phyloP scores from a whole-genome alignment of 106 monocot species.

The Platanthera guangdongensis region DNA sequence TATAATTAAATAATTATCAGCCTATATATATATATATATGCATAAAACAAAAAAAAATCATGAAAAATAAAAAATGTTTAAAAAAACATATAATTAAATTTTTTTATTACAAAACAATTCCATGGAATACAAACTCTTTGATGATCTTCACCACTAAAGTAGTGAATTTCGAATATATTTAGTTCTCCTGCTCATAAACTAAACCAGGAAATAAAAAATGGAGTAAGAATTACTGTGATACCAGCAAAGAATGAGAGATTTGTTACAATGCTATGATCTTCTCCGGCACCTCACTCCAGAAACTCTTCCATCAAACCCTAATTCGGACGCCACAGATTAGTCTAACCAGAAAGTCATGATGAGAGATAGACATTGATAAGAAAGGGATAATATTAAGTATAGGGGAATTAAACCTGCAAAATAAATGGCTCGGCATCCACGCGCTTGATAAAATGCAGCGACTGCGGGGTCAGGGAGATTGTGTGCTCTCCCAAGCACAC shows the following conservation, averaged over 20 bases:
- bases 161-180: neutral
- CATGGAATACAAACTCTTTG: neutral
- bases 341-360: neutral
- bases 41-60: neutral
- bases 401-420: slow-evolving; percentile 50
- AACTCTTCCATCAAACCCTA: slow-evolving; percentile 80
- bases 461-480: slow-evolving; percentile 59
- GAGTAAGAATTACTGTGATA: neutral
- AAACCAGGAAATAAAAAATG: neutral
- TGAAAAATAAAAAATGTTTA: neutral
- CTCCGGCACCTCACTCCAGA: slow-evolving; percentile 21
- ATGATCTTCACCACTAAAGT: neutral
- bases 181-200: slow-evolving; percentile 1
- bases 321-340: neutral
- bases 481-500: slow-evolving; percentile 63
- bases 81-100: neutral
- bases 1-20: no score
- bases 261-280: neutral
- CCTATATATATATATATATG: no score
- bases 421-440: slow-evolving; percentile 85
- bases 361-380: neutral
- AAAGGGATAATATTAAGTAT: neutral
- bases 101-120: neutral
- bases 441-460: slow-evolving; percentile 75
- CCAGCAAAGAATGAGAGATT: neutral